These are phyloP conservation scores for Globisporangium barbulae DNA, from an alignment of 352 stramenopile species.

Conservation along the genomic window DNA sequence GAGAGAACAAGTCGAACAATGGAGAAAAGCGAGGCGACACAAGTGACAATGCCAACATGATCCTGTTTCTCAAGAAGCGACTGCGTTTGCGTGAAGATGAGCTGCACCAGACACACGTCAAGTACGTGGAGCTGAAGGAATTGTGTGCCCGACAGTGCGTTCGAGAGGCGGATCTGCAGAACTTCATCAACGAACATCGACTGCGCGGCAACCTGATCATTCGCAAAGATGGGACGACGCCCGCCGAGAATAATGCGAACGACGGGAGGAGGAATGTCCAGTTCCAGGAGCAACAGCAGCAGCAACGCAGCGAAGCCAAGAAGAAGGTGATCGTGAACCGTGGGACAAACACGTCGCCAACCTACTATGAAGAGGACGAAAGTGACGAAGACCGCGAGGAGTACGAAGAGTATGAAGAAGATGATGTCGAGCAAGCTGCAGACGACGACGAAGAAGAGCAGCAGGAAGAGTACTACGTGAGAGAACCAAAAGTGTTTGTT, in stretches of 20 bases:
- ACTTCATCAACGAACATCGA: conserved; percentile 80
- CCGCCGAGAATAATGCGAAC: conserved; percentile 15
- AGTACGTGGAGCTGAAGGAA: conserved; percentile 76
- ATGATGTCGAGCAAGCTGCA: conserved; percentile 20
- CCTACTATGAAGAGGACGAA: conserved; percentile 22
- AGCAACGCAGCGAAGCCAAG: conserved; percentile 10
- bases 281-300: conserved; percentile 18
- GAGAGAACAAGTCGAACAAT: not conserved
- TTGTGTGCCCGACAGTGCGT: conserved; percentile 73
- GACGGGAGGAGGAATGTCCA: conserved; percentile 14
- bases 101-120: conserved; percentile 47
- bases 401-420: conserved; percentile 20
- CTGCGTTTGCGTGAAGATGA: conserved; percentile 60
- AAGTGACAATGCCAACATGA: conserved; percentile 21
- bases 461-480: conserved; percentile 27
- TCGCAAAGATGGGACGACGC: conserved; percentile 21
- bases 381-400: conserved; percentile 21
- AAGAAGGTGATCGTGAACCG: conserved; percentile 16
- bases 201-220: conserved; percentile 67
- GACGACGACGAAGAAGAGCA: conserved; percentile 24
- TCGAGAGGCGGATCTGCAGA: conserved; percentile 70
- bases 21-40: conserved; percentile 11
- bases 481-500: conserved; percentile 43
- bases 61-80: conserved; percentile 59
- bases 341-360: conserved; percentile 21